These are phyloP conservation scores for Colletotrichum sp. DNA, from an alignment of 2,329 filamentous ascomycete genomes.

Conservation along the genomic window DNA sequence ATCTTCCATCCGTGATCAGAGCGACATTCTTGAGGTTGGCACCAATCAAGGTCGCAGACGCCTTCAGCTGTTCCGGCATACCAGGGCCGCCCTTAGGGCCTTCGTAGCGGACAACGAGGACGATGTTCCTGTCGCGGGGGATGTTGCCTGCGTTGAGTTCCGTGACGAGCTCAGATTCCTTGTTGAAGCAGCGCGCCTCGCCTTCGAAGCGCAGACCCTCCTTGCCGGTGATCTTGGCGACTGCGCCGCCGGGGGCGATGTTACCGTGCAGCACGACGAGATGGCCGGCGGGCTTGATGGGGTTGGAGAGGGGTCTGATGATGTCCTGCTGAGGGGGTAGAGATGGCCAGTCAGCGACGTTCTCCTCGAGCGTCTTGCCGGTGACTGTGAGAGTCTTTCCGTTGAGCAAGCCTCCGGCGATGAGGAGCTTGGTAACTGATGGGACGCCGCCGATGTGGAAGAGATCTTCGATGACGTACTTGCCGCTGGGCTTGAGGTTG, in stretches of 20 bases:
- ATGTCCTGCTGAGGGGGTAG: slow-evolving; percentile 81
- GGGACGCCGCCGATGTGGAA: slow-evolving; percentile 87
- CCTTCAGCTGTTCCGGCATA: slow-evolving; percentile 94
- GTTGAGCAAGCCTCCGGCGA: slow-evolving; percentile 77
- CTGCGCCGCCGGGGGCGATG: slow-evolving; percentile 84
- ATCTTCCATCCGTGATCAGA: slow-evolving; percentile 90
- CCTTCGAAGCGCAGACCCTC: slow-evolving; percentile 86
- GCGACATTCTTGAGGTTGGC: slow-evolving; percentile 87
- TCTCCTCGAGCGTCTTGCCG: slow-evolving; percentile 82
- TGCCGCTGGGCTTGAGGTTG: slow-evolving; percentile 82
- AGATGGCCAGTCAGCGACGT: slow-evolving; percentile 77
- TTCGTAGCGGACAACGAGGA: slow-evolving; percentile 93
- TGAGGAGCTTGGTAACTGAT: slow-evolving; percentile 82
- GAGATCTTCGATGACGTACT: slow-evolving; percentile 87
- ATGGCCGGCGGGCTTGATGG: slow-evolving; percentile 85
- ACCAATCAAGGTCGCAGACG: slow-evolving; percentile 90
- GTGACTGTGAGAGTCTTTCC: slow-evolving; percentile 83
- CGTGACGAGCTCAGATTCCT: slow-evolving; percentile 78
- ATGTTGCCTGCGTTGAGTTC: slow-evolving; percentile 75
- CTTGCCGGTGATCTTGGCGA: slow-evolving; percentile 96
- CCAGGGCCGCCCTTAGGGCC: slow-evolving; percentile 92
- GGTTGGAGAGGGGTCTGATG: slow-evolving; percentile 74
- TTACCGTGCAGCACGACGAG: slow-evolving; percentile 88
- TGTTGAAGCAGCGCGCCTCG: slow-evolving; percentile 83
- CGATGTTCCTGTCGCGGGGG: slow-evolving; percentile 72